phyloP scores from a whole-genome alignment of 305 asterid species.

The Fraxinus ornus region DNA sequence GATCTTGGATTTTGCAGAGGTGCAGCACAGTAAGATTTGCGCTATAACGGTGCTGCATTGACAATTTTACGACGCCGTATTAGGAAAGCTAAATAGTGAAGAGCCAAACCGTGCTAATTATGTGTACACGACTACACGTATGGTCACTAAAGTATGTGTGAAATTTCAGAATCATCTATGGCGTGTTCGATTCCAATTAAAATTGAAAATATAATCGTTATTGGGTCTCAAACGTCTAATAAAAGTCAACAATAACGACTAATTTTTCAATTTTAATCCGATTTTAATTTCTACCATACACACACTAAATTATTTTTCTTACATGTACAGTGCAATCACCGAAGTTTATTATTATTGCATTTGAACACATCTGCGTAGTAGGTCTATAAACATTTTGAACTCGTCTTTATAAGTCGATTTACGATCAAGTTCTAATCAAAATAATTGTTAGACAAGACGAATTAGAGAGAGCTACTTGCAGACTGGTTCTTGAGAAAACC shows the following conservation, averaged over 20 bases:
- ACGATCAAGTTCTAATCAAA: neutral
- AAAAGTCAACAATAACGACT: no score
- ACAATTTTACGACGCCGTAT: slow-evolving; percentile 37
- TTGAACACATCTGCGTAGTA: neutral
- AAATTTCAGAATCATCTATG: neutral
- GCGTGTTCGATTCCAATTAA: no score
- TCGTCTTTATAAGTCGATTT: neutral
- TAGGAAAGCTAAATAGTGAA: neutral
- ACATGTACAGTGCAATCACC: neutral
- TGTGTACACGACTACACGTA: neutral
- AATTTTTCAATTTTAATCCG: no score
- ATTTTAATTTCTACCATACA: no score
- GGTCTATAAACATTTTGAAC: neutral
- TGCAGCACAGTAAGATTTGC: slow-evolving; percentile 36
- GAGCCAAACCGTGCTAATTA: slow-evolving; percentile 22
- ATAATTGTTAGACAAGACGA: neutral
- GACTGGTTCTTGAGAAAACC: neutral
- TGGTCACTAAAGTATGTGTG: neutral
- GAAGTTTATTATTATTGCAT: neutral
- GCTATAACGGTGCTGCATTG: slow-evolving; percentile 8
- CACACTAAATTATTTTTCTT: neutral
- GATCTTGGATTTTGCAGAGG: slow-evolving; percentile 50
- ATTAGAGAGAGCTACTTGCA: neutral
- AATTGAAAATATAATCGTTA: no score
- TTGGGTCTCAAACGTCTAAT: no score